A percentile compares a stretch with the other conserved stretches of the same genome.
Evolutionary conservation across 441 rosid species (phyloP).

Genomic region (Euphorbia neoarborescens): DNA sequence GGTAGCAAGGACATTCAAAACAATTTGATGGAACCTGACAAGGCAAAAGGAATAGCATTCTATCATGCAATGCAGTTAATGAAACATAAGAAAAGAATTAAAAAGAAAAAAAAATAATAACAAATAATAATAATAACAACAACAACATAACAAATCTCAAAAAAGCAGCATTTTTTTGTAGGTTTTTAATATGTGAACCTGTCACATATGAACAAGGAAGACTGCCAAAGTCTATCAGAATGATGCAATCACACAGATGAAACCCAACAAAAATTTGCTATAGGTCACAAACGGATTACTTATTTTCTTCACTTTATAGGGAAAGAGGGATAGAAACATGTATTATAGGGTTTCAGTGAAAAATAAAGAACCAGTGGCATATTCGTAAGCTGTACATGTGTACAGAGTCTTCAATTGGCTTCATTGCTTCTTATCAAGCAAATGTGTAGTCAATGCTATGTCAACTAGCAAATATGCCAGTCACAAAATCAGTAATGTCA

Average conservation of each 20-base stretch:
- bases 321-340: not conserved
- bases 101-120: not conserved
- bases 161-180: not conserved
- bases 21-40: constrained; percentile 27
- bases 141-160: not conserved
- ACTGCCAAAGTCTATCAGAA: not conserved
- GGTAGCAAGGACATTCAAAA: constrained; percentile 44
- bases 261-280: not conserved
- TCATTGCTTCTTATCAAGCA: not conserved
- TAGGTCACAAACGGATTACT: not conserved
- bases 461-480: not conserved
- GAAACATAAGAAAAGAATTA: not conserved
- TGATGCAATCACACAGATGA: not conserved
- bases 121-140: not conserved
- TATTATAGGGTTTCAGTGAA: not conserved
- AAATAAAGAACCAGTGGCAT: not conserved
- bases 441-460: not conserved
- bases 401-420: not conserved
- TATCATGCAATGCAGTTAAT: constrained; percentile 11
- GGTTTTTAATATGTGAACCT: not conserved
- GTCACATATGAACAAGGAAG: not conserved
- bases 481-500: not conserved
- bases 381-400: not conserved
- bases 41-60: constrained; percentile 12
- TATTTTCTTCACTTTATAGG: not conserved